phyloP scores from a whole-genome alignment of 192 early-diverging fungal genomes.

The Podila clonocystis region DNA sequence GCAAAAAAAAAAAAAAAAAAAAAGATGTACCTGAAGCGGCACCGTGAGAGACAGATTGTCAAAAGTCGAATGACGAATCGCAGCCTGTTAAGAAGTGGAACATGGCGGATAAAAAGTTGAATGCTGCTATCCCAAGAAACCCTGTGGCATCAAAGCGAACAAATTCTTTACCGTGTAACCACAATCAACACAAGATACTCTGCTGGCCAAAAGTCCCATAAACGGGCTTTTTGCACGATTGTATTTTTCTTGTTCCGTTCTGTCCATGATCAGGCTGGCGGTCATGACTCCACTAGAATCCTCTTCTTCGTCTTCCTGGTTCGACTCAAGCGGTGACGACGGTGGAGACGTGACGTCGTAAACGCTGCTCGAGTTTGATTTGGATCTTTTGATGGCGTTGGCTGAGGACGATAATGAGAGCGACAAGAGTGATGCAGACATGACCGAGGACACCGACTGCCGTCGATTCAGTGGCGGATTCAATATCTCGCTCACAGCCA shows the following conservation, averaged over 20 bases:
- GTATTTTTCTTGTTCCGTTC: constrained; percentile 33
- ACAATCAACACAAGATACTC: constrained; percentile 75
- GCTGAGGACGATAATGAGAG: no score
- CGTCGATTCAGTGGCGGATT: background rate
- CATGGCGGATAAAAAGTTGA: background rate
- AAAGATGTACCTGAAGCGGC: constrained; percentile 54
- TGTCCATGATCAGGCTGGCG: constrained; percentile 16
- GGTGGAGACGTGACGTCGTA: background rate
- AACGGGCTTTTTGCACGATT: constrained; percentile 61
- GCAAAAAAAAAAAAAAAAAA: background rate
- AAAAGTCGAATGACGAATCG: constrained; percentile 77
- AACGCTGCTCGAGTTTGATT: background rate
- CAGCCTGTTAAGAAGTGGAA: constrained; percentile 52
- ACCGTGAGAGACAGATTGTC: constrained; percentile 75
- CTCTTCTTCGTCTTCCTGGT: background rate
- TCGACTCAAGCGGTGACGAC: background rate
- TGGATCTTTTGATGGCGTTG: no score
- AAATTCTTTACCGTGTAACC: constrained; percentile 62
- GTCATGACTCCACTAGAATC: constrained; percentile 3
- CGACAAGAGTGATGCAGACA: constrained; percentile 23
- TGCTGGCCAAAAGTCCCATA: constrained; percentile 72
- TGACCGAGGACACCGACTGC: constrained; percentile 12
- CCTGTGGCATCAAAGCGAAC: no score
- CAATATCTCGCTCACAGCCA: constrained; percentile 29
- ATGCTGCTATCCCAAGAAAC: background rate